These are phyloP conservation scores for Apiospora hydei DNA, from an alignment of 2,329 filamentous ascomycete genomes.

Conservation along the genomic window DNA sequence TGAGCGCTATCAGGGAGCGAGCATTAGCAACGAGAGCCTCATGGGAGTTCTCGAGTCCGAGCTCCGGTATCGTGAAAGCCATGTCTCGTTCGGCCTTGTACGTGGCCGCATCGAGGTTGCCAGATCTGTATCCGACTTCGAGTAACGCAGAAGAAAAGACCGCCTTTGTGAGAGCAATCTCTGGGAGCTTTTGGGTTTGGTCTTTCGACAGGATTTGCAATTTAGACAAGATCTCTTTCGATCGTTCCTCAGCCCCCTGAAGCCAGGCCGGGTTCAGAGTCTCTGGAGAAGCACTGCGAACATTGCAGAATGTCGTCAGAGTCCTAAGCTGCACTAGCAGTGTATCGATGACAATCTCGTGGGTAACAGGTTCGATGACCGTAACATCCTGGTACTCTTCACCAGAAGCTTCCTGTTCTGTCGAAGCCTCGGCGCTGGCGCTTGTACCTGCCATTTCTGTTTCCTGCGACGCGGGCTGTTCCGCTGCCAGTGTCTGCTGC, in stretches of 20 bases:
- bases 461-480: conserved; percentile 37
- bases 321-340: conserved; percentile 68
- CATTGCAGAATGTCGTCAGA: conserved; percentile 57
- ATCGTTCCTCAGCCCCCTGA: conserved; percentile 65
- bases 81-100: conserved; percentile 39
- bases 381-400: conserved; percentile 67
- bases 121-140: conserved; percentile 37
- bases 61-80: conserved; percentile 35
- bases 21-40: conserved; percentile 36
- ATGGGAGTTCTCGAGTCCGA: conserved; percentile 30
- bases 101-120: conserved; percentile 34
- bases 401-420: conserved; percentile 38
- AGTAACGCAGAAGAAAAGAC: conserved; percentile 37
- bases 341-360: conserved; percentile 71
- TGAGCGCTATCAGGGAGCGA: conserved; percentile 38
- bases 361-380: conserved; percentile 71
- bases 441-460: not conserved
- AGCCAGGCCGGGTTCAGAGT: conserved; percentile 47
- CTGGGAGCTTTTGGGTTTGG: conserved; percentile 33
- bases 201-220: conserved; percentile 29
- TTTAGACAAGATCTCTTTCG: conserved; percentile 56
- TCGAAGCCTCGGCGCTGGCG: conserved; percentile 28
- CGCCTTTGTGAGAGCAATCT: conserved; percentile 38
- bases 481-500: conserved; percentile 43
- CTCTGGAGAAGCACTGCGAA: conserved; percentile 50